phyloP scores from a whole-genome alignment of 495 filamentous ascomycete genomes.

The Neurospora intermedia region DNA sequence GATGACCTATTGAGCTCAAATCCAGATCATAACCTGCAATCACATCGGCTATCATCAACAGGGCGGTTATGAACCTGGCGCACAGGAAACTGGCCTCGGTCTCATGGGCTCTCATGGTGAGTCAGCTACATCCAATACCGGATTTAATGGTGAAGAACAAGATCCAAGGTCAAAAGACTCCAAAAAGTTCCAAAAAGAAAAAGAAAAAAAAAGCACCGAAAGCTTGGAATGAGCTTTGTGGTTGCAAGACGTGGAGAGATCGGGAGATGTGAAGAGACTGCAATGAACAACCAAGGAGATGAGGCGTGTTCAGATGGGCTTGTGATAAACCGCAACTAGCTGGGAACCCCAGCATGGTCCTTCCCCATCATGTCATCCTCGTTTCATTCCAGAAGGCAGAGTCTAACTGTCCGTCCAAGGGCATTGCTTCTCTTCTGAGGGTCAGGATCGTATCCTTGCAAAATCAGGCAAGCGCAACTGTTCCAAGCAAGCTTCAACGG shows the following conservation, averaged over 20 bases:
- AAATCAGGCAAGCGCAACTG: background rate
- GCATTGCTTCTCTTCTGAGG: background rate
- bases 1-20: conserved; percentile 19
- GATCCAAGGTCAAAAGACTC: background rate
- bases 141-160: background rate
- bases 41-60: conserved; percentile 7
- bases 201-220: background rate
- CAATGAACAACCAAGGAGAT: background rate
- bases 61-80: background rate
- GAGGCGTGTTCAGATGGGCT: background rate
- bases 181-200: background rate
- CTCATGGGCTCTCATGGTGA: conserved; percentile 1
- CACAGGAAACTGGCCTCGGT: background rate
- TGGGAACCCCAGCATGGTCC: background rate
- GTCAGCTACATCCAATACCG: background rate
- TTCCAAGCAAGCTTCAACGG: background rate
- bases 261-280: background rate
- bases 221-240: background rate
- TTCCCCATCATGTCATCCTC: background rate
- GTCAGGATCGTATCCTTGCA: background rate
- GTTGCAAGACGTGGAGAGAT: background rate
- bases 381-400: background rate
- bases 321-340: background rate
- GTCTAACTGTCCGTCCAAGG: background rate
- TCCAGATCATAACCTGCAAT: conserved; percentile 19